These are phyloP conservation scores for Aspergillus sp. DNA, from an alignment of 2,329 filamentous ascomycete species.

Conservation along the genomic window DNA sequence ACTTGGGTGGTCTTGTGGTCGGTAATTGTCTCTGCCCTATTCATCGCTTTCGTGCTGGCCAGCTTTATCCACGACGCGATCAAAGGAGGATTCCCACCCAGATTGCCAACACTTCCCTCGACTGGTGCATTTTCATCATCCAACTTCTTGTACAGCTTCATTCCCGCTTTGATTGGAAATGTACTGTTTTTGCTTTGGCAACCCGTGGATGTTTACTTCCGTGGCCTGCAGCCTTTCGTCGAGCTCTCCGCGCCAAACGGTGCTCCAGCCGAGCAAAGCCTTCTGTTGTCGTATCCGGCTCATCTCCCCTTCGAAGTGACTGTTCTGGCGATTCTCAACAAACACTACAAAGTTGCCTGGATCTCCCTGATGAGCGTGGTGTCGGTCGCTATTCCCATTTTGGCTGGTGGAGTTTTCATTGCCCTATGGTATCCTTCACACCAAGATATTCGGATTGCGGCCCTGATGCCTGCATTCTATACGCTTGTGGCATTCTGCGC, in stretches of 20 bases:
- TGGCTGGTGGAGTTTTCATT: conserved; percentile 60
- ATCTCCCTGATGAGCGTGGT: conserved; percentile 51
- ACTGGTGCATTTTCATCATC: conserved; percentile 70
- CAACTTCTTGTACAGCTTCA: conserved; percentile 77
- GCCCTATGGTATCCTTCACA: conserved; percentile 51
- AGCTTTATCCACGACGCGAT: conserved; percentile 71
- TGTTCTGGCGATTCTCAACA: conserved; percentile 47
- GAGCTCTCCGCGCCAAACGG: conserved; percentile 49
- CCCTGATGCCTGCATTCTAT: conserved; percentile 69
- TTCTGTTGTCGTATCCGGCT: conserved; percentile 55
- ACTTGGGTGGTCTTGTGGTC: conserved; percentile 62
- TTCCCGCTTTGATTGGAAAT: conserved; percentile 55
- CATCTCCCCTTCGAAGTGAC: conserved; percentile 51
- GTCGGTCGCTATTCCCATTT: conserved; percentile 51
- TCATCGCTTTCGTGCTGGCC: conserved; percentile 68
- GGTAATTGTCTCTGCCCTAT: conserved; percentile 55
- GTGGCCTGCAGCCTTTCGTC: conserved; percentile 55
- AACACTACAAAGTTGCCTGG: conserved; percentile 55
- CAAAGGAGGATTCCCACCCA: conserved; percentile 65
- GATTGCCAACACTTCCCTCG: conserved; percentile 57
- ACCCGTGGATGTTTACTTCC: conserved; percentile 57
- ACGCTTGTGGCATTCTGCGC: conserved; percentile 67
- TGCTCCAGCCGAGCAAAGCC: conserved; percentile 49
- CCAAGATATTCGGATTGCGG: conserved; percentile 56
- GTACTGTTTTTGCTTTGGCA: conserved; percentile 57